Percentiles rank a stretch among this genome's conserved stretches.
These are phyloP conservation scores for Penicillium frequentans DNA, from an alignment of 2,329 filamentous ascomycete genomes.

Conservation along the genomic window DNA sequence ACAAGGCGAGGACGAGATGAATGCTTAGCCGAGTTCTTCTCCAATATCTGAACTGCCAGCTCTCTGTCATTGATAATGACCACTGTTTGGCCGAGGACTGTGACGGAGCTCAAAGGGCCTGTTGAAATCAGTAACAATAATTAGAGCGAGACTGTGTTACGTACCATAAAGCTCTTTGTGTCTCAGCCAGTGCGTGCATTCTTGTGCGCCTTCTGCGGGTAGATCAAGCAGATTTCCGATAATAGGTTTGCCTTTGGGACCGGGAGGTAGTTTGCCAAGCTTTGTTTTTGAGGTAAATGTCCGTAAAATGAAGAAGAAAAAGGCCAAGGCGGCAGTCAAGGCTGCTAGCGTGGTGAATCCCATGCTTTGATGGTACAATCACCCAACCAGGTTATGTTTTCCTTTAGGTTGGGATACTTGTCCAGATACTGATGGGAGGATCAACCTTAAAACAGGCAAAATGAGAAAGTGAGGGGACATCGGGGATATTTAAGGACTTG, in stretches of 20 bases:
- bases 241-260: conserved; percentile 50
- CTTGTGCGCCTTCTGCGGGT: conserved; percentile 39
- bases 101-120: conserved; percentile 42
- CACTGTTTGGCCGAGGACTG: conserved; percentile 36
- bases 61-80: conserved; percentile 37
- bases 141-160: not conserved
- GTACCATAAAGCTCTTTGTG: conserved; percentile 5
- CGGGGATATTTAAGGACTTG: not conserved
- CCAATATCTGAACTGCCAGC: conserved; percentile 35
- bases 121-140: not conserved
- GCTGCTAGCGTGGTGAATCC: not conserved
- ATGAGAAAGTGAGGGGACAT: not conserved
- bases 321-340: not conserved
- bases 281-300: not conserved
- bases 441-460: not conserved
- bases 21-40: conserved; percentile 30
- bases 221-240: conserved; percentile 54
- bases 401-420: not conserved
- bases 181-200: conserved; percentile 47
- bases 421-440: not conserved
- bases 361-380: not conserved
- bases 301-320: not conserved
- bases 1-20: conserved; percentile 31
- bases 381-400: not conserved
- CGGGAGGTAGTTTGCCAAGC: conserved; percentile 45